A percentile compares a stretch with the other conserved stretches of the same genome.
Conservation (phyloP, 2,329 filamentous ascomycete species). For the Stromatinia cepivora region DNA sequence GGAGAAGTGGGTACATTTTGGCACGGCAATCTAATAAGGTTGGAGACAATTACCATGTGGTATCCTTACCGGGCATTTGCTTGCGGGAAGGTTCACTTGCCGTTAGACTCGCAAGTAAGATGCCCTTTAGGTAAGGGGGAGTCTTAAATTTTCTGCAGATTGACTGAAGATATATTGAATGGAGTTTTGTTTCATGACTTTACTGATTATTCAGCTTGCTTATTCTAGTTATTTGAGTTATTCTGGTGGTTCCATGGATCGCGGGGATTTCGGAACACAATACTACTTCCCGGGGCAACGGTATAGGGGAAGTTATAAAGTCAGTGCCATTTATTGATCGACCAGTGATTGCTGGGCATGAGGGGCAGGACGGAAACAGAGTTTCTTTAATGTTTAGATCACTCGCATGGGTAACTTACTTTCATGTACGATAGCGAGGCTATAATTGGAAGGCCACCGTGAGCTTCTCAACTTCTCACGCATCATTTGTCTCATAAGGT, state of each 20-base stretch:
- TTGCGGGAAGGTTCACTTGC: neutral
- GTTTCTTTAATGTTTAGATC: neutral
- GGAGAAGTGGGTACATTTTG: conserved; percentile 5
- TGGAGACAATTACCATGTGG: conserved; percentile 1
- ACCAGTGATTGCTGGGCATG: neutral
- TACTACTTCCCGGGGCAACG: neutral
- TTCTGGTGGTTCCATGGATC: neutral
- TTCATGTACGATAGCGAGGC: conserved; percentile 8
- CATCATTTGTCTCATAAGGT: conserved; percentile 6
- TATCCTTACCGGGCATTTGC: neutral
- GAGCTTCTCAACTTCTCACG: conserved; percentile 1
- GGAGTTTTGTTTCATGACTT: neutral
- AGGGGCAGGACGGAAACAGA: conserved; percentile 5
- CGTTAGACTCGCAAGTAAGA: neutral
- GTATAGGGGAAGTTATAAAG: neutral
- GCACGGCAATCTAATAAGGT: conserved; percentile 7
- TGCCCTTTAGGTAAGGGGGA: neutral
- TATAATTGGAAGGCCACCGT: conserved; percentile 1
- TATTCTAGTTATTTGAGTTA: too few relatives aligned
- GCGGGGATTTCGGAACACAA: conserved; percentile 2
- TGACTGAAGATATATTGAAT: neutral
- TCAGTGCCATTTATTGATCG: neutral
- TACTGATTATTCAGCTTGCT: too few relatives aligned
- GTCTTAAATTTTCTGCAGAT: neutral
- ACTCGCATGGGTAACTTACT: conserved; percentile 9